Conservation (phyloP, 257 asterid species). For the Fraxinus excelsior region DNA sequence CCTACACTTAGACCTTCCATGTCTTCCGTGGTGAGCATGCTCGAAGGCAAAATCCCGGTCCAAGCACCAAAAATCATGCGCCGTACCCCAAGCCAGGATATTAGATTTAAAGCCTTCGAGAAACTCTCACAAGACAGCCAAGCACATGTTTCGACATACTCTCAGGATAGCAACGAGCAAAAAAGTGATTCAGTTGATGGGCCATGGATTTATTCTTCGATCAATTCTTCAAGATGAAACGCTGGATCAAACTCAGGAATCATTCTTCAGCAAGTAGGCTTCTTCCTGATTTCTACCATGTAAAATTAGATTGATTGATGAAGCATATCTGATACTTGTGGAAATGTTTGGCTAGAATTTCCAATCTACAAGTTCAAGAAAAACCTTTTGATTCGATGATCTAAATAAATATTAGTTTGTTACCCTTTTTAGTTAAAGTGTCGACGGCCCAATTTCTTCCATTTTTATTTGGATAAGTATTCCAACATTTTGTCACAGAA, state of each 20-base stretch:
- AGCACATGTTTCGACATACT: conserved; percentile 40
- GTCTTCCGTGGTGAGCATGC: conserved; percentile 87
- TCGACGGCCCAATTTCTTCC: neutral
- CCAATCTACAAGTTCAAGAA: neutral
- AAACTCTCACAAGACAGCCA: conserved; percentile 71
- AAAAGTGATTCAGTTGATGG: conserved; percentile 59
- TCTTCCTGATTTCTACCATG: conserved; percentile 35
- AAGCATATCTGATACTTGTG: conserved; percentile 10
- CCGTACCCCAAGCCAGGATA: conserved; percentile 35
- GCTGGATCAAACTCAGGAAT: conserved; percentile 15
- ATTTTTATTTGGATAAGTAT: too few species aligned
- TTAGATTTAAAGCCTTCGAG: conserved; percentile 70
- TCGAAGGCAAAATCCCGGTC: conserved; percentile 69
- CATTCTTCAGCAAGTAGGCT: conserved; percentile 45
- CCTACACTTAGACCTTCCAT: conserved; percentile 79
- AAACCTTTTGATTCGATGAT: neutral
- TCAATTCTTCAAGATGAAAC: conserved; percentile 43
- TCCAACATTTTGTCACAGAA: neutral
- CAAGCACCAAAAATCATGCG: conserved; percentile 77
- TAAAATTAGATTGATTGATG: conserved; percentile 17
- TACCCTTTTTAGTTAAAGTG: neutral
- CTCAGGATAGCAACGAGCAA: conserved; percentile 50
- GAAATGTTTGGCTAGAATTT: neutral
- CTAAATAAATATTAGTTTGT: too few species aligned
- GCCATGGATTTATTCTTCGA: conserved; percentile 73